A percentile compares a stretch with the other conserved stretches of the same genome.
phyloP scores from a whole-genome alignment of 805 yeast genomes.

The Kuraishia floccosa region DNA sequence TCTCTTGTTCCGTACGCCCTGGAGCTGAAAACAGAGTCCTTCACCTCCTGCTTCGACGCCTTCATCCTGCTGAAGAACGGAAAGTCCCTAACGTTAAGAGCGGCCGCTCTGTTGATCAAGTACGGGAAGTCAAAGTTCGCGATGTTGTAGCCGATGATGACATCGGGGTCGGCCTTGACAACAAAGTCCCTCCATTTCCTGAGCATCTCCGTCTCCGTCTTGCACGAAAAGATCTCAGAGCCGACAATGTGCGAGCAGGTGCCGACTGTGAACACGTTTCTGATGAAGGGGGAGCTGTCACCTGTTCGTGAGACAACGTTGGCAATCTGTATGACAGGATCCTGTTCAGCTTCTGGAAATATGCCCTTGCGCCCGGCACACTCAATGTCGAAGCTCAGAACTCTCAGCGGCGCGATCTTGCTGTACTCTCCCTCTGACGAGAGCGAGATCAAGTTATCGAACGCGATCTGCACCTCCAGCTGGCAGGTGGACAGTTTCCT shows the following conservation, averaged over 20 bases:
- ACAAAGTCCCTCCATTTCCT: conserved; percentile 81
- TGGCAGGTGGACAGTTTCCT: conserved; percentile 66
- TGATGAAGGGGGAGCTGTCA: conserved; percentile 75
- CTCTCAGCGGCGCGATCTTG: conserved; percentile 85
- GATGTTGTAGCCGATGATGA: conserved; percentile 91
- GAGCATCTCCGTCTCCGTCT: conserved; percentile 74
- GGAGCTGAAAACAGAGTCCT: conserved; percentile 78
- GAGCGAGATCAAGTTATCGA: conserved; percentile 61
- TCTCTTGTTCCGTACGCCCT: conserved; percentile 96
- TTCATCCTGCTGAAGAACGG: conserved; percentile 80
- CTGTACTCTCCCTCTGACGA: conserved; percentile 91
- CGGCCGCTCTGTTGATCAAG: conserved; percentile 73
- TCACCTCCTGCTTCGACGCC: conserved; percentile 61
- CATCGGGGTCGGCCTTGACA: conserved; percentile 83
- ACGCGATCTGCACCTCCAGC: conserved; percentile 66
- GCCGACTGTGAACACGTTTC: conserved; percentile 89
- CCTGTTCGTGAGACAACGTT: conserved; percentile 85
- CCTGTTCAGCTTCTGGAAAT: conserved; percentile 90
- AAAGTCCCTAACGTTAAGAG: conserved; percentile 52
- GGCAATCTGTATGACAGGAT: conserved; percentile 95
- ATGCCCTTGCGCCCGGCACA: conserved; percentile 97
- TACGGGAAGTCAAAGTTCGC: conserved; percentile 95
- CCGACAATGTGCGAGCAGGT: conserved; percentile 93
- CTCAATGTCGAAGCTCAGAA: conserved; percentile 92
- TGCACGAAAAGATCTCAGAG: conserved; percentile 70